These are phyloP conservation scores for Cyanidioschyzon merolae DNA, from an alignment of 23 red algal genomes.

Conservation along the genomic window DNA sequence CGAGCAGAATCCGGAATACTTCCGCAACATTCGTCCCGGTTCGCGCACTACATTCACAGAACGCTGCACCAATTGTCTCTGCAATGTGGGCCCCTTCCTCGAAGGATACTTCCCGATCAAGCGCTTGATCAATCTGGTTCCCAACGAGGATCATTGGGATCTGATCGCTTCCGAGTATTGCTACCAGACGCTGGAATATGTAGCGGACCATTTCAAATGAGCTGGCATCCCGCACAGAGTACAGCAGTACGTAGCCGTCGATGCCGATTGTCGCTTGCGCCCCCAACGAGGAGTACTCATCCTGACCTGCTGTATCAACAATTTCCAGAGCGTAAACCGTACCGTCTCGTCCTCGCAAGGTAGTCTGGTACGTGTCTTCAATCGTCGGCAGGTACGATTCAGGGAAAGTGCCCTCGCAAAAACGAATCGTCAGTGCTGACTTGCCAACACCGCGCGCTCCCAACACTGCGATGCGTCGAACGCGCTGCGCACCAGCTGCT, in stretches of 20 bases:
- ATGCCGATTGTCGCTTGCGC: slow-evolving; percentile 71
- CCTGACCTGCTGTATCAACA: slow-evolving; percentile 80
- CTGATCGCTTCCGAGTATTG: slow-evolving; percentile 29
- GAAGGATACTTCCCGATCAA: slow-evolving; percentile 33
- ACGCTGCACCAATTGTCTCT: slow-evolving; percentile 39
- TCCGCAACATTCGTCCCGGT: slow-evolving; percentile 46
- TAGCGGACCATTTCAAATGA: slow-evolving; percentile 62
- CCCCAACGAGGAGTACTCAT: slow-evolving; percentile 68
- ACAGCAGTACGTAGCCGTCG: slow-evolving; percentile 80
- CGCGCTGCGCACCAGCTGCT: background rate
- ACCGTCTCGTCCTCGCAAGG: slow-evolving; percentile 29
- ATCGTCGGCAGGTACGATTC: slow-evolving; percentile 75
- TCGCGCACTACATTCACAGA: slow-evolving; percentile 60
- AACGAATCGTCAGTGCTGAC: slow-evolving; percentile 57
- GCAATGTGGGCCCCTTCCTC: slow-evolving; percentile 33
- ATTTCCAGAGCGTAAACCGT: slow-evolving; percentile 50
- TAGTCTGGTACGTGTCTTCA: slow-evolving; percentile 54
- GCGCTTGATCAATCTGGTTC: slow-evolving; percentile 56
- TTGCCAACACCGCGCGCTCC: slow-evolving; percentile 79
- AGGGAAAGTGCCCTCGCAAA: slow-evolving; percentile 56
- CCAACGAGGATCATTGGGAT: slow-evolving; percentile 83
- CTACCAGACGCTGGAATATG: slow-evolving; percentile 59
- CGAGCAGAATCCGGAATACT: slow-evolving; percentile 43
- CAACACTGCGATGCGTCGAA: slow-evolving; percentile 51
- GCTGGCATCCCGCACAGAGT: slow-evolving; percentile 38